A percentile compares a stretch with the other conserved stretches of the same genome.
These are phyloP conservation scores for Rhododendron griersonianum DNA, from an alignment of 148 eudicot species.

Conservation along the genomic window DNA sequence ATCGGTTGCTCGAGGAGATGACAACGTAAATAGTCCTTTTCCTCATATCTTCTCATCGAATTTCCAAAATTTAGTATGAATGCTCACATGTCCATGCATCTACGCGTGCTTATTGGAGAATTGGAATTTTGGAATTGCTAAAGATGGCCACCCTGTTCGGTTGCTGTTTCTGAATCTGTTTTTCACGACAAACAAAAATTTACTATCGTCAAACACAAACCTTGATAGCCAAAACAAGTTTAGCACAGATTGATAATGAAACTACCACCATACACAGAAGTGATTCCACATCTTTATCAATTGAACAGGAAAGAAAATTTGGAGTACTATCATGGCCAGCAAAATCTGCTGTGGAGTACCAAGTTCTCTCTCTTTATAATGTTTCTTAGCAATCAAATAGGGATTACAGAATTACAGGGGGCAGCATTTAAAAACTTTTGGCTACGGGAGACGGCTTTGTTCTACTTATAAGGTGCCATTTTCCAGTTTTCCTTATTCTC, in stretches of 20 bases:
- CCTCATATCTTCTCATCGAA: not conserved
- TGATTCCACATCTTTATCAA: not conserved
- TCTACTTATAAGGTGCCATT: not conserved
- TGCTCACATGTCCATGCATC: not conserved
- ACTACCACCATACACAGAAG: not conserved
- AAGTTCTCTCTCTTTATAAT: not conserved
- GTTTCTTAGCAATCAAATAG: not conserved
- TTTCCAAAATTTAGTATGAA: not conserved
- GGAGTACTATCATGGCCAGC: not conserved
- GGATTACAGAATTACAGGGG: not conserved
- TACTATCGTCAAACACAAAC: not conserved
- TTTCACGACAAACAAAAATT: not conserved
- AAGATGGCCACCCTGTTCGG: not conserved
- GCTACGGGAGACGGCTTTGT: not conserved
- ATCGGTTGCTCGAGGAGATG: conserved; percentile 53
- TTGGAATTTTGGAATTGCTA: not conserved
- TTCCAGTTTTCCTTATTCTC: not conserved
- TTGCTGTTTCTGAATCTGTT: not conserved
- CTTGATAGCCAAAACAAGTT: not conserved
- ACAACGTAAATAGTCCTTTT: conserved; percentile 42
- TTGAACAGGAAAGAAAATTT: not conserved
- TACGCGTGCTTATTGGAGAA: not conserved
- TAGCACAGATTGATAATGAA: not conserved
- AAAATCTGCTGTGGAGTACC: not conserved
- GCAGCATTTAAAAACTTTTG: not conserved